Evolutionary conservation across 331 rosid species (phyloP).

Genomic region (Cydonia oblonga): DNA sequence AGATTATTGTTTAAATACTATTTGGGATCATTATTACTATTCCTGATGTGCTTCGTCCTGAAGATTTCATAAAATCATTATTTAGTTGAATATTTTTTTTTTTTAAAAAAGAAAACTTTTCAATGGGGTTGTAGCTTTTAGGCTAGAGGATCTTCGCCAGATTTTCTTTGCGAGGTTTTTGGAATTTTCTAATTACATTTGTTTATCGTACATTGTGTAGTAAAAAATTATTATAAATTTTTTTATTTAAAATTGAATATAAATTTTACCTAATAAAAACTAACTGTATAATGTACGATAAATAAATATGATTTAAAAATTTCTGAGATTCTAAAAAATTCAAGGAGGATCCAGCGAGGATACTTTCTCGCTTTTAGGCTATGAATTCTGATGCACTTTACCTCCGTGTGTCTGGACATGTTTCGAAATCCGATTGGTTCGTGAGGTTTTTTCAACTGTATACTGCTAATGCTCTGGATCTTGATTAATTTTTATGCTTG

Average conservation of each 20-base stretch:
- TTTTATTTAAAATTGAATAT: too few species aligned
- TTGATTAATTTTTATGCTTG: too few species aligned
- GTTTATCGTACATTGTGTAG: fast-evolving
- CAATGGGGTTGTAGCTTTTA: background rate
- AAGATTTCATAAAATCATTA: slow-evolving; percentile 1
- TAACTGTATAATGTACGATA: too few species aligned
- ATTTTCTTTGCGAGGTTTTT: too few species aligned
- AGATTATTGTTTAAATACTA: background rate
- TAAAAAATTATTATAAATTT: too few species aligned
- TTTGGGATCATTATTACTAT: background rate
- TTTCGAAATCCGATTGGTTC: background rate
- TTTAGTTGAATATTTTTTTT: too few species aligned
- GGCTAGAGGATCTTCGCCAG: too few species aligned
- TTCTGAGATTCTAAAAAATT: too few species aligned
- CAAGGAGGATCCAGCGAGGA: too few species aligned
- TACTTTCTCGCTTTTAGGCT: too few species aligned
- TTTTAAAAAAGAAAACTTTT: background rate
- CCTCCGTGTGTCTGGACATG: background rate
- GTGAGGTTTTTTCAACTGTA: background rate
- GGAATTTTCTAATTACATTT: fast-evolving
- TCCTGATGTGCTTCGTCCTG: slow-evolving; percentile 1
- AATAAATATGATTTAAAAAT: too few species aligned
- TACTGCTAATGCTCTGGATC: too few species aligned
- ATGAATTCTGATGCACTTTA: background rate
- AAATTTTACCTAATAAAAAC: fast-evolving